Base-by-base conservation (phyloP, 2,329 filamentous ascomycete genomes). In the Nigrospora sphaerica region DNA sequence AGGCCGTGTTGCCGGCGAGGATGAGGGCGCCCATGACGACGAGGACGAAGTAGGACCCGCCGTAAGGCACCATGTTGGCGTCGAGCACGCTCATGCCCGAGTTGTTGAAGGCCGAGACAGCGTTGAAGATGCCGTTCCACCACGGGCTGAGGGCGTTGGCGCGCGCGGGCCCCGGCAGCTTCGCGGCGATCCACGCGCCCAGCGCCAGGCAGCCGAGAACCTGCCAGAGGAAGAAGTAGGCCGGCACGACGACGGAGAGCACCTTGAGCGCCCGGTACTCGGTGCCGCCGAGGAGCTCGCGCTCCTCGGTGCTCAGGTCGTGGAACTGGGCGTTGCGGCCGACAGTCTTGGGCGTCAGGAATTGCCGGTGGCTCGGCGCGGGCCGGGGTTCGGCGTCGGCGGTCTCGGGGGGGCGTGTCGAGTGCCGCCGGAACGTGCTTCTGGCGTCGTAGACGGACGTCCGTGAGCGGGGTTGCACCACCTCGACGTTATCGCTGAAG, bases 61-160 rank as follows among this genome's bases (percentile, higher is more conserved):
- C 70, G 48, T 74, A 77, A 0, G 71, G 57, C 6, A 61, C 34
- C 56, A 81, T 76, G 42, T 78, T 78, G 9, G 71, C 70, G 54
- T 79, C 75, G 17, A 80, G 60, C 43, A 79, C 62, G 36, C 68
- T 73, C 73, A 80, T 77, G n/a, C 77, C 77, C 10, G 69, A 73
- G 49, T 79, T 80, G 60, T 77, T 79, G 58, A 78, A 80, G 0
- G 75, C 75, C 23, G 72, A 75, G 9, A 76, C 66, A 6, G 72
- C 72, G 52, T 78, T 75, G 63, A 80, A 80, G 32, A 71, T 67
- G 31, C 75, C 75, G 6, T 75, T 63, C 75, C 76, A 80, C 72
- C 73, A 78, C 39, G 76, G 72, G 51, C 76, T 74, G 41, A 62
- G 59, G 1, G 52, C 47, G 34, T 62, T 62, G 50, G 54, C 57